Evolutionary conservation across 345 rosid species (phyloP).

Genomic region (Citrus mangshanensis): DNA sequence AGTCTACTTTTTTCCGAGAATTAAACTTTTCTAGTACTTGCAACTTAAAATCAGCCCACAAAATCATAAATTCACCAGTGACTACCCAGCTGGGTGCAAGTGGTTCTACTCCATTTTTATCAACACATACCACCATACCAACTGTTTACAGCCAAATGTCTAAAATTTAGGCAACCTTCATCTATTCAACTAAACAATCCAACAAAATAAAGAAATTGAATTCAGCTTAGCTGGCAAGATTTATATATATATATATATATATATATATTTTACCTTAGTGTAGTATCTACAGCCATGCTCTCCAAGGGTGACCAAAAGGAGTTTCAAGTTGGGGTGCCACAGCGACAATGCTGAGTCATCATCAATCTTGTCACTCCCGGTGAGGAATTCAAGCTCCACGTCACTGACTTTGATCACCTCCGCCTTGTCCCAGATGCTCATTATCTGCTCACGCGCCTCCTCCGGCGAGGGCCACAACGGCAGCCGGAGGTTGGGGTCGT

Average conservation of each 20-base stretch:
- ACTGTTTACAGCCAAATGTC: not conserved
- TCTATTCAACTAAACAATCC: not conserved
- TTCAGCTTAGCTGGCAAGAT: too few species aligned
- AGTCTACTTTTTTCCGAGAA: not conserved
- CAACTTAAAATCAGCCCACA: not conserved
- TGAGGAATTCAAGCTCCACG: constrained; percentile 88
- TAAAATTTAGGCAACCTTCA: not conserved
- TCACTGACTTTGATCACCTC: constrained; percentile 95
- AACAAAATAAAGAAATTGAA: too few species aligned
- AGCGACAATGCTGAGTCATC: constrained; percentile 79
- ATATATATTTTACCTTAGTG: constrained; percentile 44
- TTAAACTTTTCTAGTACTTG: too few species aligned
- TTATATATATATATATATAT: too few species aligned
- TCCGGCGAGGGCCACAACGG: constrained; percentile 91
- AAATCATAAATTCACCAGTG: not conserved
- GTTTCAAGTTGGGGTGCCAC: constrained; percentile 82
- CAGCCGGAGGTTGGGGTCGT: constrained; percentile 92
- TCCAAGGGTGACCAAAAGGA: constrained; percentile 88
- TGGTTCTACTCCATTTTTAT: not conserved
- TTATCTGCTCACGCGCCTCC: constrained; percentile 81
- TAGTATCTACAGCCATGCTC: constrained; percentile 93
- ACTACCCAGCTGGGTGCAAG: not conserved
- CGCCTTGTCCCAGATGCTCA: constrained; percentile 96
- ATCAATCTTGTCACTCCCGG: constrained; percentile 72
- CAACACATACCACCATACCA: not conserved